Evolutionary conservation across 768 basidiomycete species (phyloP).

Genomic region (Holtermanniella nyarrowii): DNA sequence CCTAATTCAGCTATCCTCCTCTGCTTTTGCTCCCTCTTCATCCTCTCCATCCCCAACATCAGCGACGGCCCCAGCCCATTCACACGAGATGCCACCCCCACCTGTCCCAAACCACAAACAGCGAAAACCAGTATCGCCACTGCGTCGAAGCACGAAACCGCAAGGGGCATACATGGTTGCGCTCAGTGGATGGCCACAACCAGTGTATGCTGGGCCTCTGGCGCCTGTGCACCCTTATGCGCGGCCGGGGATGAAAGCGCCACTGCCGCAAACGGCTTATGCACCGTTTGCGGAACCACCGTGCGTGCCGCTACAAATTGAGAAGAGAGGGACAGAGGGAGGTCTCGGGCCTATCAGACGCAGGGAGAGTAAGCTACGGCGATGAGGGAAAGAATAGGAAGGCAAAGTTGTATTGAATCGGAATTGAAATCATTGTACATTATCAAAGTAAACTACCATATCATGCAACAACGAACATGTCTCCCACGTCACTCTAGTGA

Average conservation of each 20-base stretch:
- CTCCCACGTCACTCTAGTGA: no score
- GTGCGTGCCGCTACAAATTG: not conserved
- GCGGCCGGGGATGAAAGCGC: not conserved
- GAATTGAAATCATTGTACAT: no score
- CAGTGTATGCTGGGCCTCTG: conserved; percentile 10
- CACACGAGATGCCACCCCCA: not conserved
- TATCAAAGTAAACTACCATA: no score
- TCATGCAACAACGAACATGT: no score
- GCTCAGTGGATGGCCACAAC: conserved; percentile 23
- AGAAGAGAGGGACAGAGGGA: no score
- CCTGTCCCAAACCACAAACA: not conserved
- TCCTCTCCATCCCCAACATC: not conserved
- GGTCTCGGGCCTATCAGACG: no score
- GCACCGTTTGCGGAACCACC: not conserved
- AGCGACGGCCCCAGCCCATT: not conserved
- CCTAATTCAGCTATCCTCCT: no score
- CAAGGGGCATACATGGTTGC: conserved; percentile 19
- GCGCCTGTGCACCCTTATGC: not conserved
- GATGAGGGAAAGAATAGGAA: no score
- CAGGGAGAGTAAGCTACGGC: no score
- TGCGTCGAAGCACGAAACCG: not conserved
- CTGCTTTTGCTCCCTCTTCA: not conserved
- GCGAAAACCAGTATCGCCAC: no score
- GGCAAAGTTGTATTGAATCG: no score
- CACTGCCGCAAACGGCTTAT: not conserved